Conservation (phyloP, 2,329 filamentous ascomycete genomes). For the Alternaria incomplexa region DNA sequence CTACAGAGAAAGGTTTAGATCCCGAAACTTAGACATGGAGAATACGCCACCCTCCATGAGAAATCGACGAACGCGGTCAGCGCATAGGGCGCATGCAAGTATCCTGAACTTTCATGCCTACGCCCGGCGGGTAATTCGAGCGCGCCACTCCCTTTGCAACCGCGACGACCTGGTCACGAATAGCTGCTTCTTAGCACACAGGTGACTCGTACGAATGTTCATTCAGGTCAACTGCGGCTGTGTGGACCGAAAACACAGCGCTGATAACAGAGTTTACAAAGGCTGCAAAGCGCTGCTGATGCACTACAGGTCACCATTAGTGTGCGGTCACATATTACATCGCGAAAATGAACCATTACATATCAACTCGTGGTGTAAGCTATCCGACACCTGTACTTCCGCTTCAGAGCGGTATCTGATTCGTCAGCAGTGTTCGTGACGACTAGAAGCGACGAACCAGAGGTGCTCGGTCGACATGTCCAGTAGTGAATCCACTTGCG, state of each 20-base stretch:
- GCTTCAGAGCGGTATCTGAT: not conserved
- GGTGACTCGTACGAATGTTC: not conserved
- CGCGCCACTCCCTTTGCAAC: not conserved
- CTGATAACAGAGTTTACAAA: not conserved
- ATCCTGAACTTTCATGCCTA: not conserved
- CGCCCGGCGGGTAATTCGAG: not conserved
- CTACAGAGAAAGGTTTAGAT: not conserved
- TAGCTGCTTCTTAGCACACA: not conserved
- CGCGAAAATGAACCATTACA: not conserved
- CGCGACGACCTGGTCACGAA: not conserved
- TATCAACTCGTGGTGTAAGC: not conserved
- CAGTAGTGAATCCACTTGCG: not conserved
- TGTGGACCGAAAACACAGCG: not conserved
- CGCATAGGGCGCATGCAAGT: not conserved
- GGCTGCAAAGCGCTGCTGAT: not conserved
- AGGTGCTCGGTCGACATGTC: not conserved
- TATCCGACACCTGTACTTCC: not conserved
- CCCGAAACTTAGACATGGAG: not conserved
- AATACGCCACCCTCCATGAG: not conserved
- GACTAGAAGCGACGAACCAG: not conserved
- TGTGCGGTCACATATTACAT: too few species aligned
- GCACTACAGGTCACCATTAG: too few species aligned
- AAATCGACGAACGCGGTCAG: not conserved
- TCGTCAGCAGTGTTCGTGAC: not conserved
- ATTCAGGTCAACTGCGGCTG: too few species aligned